Conservation (phyloP, 2,329 filamentous ascomycete genomes). For the Fusarium papillatum region DNA sequence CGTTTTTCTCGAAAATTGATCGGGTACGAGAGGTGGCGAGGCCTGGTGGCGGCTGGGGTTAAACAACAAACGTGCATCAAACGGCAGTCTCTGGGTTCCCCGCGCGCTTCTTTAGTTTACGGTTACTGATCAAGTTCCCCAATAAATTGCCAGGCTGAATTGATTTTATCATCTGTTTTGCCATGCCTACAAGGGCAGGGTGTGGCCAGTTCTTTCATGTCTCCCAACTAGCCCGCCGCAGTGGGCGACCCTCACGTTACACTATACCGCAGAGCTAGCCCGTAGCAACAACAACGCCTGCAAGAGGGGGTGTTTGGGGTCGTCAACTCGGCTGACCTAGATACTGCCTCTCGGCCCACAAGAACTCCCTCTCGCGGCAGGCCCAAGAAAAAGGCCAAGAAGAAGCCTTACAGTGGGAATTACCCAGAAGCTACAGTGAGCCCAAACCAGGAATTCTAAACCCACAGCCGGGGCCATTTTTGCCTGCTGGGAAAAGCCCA, state of each 20-base stretch:
- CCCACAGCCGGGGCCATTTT: constrained; percentile 7
- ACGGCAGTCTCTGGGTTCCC: background rate
- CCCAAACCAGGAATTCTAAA: background rate
- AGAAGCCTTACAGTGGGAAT: background rate
- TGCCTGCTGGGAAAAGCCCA: background rate
- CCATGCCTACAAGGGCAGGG: too few relatives aligned
- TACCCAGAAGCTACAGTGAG: background rate
- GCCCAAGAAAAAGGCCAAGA: background rate
- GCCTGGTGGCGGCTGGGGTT: background rate
- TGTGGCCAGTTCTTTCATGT: background rate
- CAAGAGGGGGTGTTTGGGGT: background rate
- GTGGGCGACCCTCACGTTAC: background rate
- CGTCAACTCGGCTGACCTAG: background rate
- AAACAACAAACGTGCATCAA: background rate
- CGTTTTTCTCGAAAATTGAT: background rate
- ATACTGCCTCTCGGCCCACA: background rate
- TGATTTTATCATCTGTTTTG: too few relatives aligned
- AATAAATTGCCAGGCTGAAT: too few relatives aligned
- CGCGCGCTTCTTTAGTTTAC: background rate
- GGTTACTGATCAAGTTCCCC: too few relatives aligned
- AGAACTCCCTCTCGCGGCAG: background rate
- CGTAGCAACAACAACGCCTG: background rate
- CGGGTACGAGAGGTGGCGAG: background rate
- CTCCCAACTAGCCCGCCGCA: background rate
- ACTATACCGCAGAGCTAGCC: background rate